phyloP scores from a whole-genome alignment of 1,284 basidiomycete genomes.

The Chondrostereum purpureum region DNA sequence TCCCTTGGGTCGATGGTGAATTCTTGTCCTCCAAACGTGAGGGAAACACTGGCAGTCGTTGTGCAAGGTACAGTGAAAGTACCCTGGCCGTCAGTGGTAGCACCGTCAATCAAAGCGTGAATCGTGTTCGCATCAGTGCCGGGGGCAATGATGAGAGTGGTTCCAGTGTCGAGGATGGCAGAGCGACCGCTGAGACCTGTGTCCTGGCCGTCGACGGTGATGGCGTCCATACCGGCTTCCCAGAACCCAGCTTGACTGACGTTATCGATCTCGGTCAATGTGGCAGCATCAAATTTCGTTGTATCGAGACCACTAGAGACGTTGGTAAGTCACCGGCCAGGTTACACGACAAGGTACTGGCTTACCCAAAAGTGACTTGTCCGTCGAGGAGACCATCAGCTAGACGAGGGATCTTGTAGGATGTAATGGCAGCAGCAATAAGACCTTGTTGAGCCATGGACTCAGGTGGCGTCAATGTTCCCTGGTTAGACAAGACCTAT shows the following conservation, averaged over 20 bases:
- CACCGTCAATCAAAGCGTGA: constrained; percentile 54
- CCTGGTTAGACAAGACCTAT: constrained; percentile 53
- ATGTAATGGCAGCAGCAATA: constrained; percentile 66
- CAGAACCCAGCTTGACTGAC: constrained; percentile 69
- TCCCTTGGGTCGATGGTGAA: constrained; percentile 70
- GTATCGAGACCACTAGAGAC: constrained; percentile 53
- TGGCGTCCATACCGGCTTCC: constrained; percentile 59
- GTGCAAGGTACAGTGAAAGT: constrained; percentile 78
- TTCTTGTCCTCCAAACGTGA: constrained; percentile 57
- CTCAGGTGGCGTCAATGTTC: constrained; percentile 68
- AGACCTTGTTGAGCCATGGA: constrained; percentile 55
- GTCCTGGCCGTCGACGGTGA: constrained; percentile 52
- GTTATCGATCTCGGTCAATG: constrained; percentile 53
- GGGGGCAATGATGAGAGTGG: constrained; percentile 62
- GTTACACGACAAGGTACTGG: constrained; percentile 1
- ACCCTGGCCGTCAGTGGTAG: constrained; percentile 52
- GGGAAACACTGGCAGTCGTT: constrained; percentile 53
- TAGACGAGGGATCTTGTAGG: constrained; percentile 75
- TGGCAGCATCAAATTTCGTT: constrained; percentile 53
- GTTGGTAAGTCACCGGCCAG: constrained; percentile 5
- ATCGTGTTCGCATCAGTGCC: constrained; percentile 50
- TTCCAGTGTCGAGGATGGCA: constrained; percentile 77
- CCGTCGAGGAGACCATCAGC: constrained; percentile 73
- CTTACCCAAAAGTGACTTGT: constrained; percentile 70
- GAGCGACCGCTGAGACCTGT: constrained; percentile 52